Base-by-base conservation (phyloP, 305 asterid genomes). In the Plantago lanceolata region DNA sequence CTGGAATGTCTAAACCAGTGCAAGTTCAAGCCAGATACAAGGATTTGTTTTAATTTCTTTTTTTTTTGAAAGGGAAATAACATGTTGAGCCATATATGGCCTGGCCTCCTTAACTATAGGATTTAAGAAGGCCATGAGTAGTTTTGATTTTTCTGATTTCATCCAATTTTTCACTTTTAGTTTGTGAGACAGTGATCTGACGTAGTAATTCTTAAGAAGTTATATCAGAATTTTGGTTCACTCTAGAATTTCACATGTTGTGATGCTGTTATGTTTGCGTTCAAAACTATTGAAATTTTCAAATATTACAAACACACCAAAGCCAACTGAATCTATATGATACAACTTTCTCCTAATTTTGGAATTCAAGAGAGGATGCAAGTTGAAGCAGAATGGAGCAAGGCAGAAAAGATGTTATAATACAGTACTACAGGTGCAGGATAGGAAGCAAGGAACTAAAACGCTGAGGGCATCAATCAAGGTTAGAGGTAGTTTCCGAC, bases 131-230 rank as follows among this genome's bases (percentile, higher is more conserved):
- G 28, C 1, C 28, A 24, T 1, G 28, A 24, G 28, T 24, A 24
- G 28, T 24, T 24, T 24, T 24, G 2, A 24, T 24, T 1, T 24
- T 1, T 24, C 28, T 24, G 28, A 24, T 24, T 24, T 24, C 28
- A 24, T 3, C 3, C 28, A 24, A n/a, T 24, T 24, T 24, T 24
- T 24, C 28, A 24, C 28, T 24, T 24, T 24, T 24, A 24, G 28
- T 24, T 24, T 24, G 28, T 24, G 40, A 13, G 59, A 54, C 59
- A 54, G 8, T 54, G 45, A 56, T 53, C 35, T 56, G 61, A 56
- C 15, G 44, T 29, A 56, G 6, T 12, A 53, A 5, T 24, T 24
- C 29, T 51, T 19, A 0, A 21, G 18, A 53, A 54, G n/a, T 56
- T 24, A 26, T 24, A 55, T 19, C 61, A 56, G 16, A 13, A 6